Conservation (phyloP, 1,284 basidiomycete species). For the Leccinum ambiguum region DNA sequence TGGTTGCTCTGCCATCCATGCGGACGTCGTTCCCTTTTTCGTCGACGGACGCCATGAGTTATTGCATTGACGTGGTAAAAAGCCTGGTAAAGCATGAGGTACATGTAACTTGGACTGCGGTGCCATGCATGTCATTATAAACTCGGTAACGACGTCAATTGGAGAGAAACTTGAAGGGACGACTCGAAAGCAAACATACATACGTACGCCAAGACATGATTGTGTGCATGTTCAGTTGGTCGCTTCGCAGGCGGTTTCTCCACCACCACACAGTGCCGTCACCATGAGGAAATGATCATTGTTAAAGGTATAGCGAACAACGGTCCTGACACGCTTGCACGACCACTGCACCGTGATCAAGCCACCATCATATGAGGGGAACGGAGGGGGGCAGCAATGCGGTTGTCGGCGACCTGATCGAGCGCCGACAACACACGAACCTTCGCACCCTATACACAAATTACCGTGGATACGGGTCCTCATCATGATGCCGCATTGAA, state of each 20-base stretch:
- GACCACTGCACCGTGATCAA: not conserved
- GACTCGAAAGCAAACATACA: not conserved
- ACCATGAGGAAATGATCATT: not conserved
- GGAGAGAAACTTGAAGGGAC: not conserved
- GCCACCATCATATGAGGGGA: not conserved
- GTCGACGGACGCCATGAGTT: not conserved
- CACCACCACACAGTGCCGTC: not conserved
- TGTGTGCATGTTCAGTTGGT: not conserved
- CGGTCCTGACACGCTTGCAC: not conserved
- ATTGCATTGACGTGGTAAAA: conserved; percentile 3
- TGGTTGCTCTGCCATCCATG: not conserved
- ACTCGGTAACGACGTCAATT: not conserved
- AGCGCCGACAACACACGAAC: not conserved
- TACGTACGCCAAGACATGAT: not conserved
- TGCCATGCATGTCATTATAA: not conserved
- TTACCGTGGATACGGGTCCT: conserved; percentile 1
- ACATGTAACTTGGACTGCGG: not conserved
- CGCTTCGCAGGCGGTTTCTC: not conserved
- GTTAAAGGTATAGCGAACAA: not conserved
- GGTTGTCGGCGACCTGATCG: conserved; percentile 4
- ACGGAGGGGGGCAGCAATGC: not conserved
- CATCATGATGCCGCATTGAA: not conserved
- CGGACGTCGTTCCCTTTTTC: not conserved
- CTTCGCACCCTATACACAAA: not conserved
- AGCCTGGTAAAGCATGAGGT: not conserved